Evolutionary conservation across 305 asterid genomes (phyloP).

Genomic region (Rubia peregrina): DNA sequence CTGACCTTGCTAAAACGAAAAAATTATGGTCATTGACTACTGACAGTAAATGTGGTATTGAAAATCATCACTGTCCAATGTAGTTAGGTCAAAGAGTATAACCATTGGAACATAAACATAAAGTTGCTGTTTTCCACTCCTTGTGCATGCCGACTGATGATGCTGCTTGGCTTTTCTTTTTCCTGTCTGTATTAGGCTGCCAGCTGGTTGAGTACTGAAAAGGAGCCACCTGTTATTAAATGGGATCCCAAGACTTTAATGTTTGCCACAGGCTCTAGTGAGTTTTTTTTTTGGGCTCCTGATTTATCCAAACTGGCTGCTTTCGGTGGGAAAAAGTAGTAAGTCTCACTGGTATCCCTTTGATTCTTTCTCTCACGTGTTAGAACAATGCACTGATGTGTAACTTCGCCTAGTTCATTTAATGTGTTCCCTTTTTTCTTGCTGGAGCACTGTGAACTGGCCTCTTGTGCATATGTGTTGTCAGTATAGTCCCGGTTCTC

Average conservation of each 20-base stretch:
- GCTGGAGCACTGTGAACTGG: conserved; percentile 6
- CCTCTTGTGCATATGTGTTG: neutral
- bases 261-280: conserved; percentile 96
- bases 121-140: neutral
- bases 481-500: neutral
- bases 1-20: neutral
- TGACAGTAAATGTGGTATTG: neutral
- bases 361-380: neutral
- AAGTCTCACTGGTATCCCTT: conserved; percentile 13
- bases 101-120: neutral
- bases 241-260: conserved; percentile 98
- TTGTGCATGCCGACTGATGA: neutral
- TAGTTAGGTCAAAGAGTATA: neutral
- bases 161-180: neutral
- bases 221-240: conserved; percentile 81
- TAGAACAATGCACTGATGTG: neutral
- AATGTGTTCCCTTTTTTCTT: neutral
- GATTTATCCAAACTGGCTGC: conserved; percentile 89
- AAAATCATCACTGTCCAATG: neutral
- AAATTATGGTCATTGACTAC: neutral
- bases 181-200: conserved; percentile 50
- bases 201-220: conserved; percentile 91
- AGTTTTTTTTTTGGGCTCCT: conserved; percentile 91
- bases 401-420: neutral
- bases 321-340: conserved; percentile 78